Percentiles rank a stretch among this genome's conserved stretches.
phyloP scores from a whole-genome alignment of 2,329 filamentous ascomycete species.

The Hypoxylon sp. region DNA sequence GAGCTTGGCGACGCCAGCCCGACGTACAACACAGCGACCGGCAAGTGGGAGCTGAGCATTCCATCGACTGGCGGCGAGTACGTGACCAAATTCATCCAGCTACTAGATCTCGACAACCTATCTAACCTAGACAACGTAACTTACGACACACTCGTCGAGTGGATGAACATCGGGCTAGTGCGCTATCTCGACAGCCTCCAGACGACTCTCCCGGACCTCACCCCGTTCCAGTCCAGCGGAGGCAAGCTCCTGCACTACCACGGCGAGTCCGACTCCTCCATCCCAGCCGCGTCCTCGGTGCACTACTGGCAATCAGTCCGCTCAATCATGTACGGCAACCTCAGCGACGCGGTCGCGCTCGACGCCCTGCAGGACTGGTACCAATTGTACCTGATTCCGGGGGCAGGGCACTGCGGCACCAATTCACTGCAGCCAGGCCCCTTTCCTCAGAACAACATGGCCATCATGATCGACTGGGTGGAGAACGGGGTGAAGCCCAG shows the following conservation, averaged over 20 bases:
- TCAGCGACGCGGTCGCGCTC: slow-evolving; percentile 57
- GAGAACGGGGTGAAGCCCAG: slow-evolving; percentile 66
- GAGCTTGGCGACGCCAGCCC: slow-evolving; percentile 54
- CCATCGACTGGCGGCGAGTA: slow-evolving; percentile 55
- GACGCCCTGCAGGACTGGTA: slow-evolving; percentile 67
- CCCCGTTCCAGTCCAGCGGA: slow-evolving; percentile 63
- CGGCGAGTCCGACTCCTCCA: slow-evolving; percentile 67
- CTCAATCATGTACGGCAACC: slow-evolving; percentile 62
- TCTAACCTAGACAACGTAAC: slow-evolving; percentile 63
- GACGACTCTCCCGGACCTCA: slow-evolving; percentile 68
- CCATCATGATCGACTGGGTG: slow-evolving; percentile 78
- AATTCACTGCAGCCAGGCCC: slow-evolving; percentile 63
- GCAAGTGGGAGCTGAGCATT: slow-evolving; percentile 54
- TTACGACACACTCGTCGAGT: slow-evolving; percentile 69
- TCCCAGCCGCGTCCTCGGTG: slow-evolving; percentile 68
- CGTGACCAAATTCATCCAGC: slow-evolving; percentile 60
- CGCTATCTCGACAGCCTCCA: slow-evolving; percentile 65
- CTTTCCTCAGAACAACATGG: slow-evolving; percentile 73
- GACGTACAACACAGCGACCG: slow-evolving; percentile 54
- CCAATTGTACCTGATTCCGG: slow-evolving; percentile 68
- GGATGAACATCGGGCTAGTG: slow-evolving; percentile 66
- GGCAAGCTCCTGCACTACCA: slow-evolving; percentile 73
- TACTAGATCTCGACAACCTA: slow-evolving; percentile 59
- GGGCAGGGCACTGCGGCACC: slow-evolving; percentile 65
- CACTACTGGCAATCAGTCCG: slow-evolving; percentile 70